Conservation (phyloP, 2,329 filamentous ascomycete genomes). For the Exophiala sideris region DNA sequence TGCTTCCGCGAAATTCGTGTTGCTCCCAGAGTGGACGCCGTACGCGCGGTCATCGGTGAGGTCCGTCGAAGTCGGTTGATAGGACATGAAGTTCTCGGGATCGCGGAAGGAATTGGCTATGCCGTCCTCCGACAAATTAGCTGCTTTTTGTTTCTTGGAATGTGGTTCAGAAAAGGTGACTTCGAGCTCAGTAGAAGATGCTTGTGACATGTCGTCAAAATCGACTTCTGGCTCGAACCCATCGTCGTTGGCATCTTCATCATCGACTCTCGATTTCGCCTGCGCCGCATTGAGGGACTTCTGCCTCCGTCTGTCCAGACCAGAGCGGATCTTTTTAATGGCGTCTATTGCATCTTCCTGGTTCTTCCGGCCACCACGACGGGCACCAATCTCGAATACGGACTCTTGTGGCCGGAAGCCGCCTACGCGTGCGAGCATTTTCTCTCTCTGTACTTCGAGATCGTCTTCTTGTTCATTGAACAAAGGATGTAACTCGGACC, state of each 20-base stretch:
- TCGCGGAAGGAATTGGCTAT: slow-evolving; percentile 65
- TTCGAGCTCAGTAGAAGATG: slow-evolving; percentile 62
- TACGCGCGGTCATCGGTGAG: slow-evolving; percentile 87
- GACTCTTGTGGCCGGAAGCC: slow-evolving; percentile 88
- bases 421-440: slow-evolving; percentile 85
- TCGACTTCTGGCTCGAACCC: slow-evolving; percentile 34
- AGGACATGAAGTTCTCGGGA: slow-evolving; percentile 92
- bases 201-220: slow-evolving; percentile 52
- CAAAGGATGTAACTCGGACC: slow-evolving; percentile 73
- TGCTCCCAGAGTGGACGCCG: slow-evolving; percentile 79
- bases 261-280: slow-evolving; percentile 34
- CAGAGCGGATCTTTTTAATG: slow-evolving; percentile 43
- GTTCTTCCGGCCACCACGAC: slow-evolving; percentile 67
- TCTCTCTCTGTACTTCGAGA: slow-evolving; percentile 68
- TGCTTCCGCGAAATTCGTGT: slow-evolving; percentile 76
- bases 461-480: slow-evolving; percentile 69
- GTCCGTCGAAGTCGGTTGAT: slow-evolving; percentile 77
- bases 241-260: slow-evolving; percentile 37
- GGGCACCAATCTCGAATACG: slow-evolving; percentile 89
- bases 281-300: slow-evolving; percentile 32
- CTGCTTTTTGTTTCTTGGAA: slow-evolving; percentile 35
- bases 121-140: slow-evolving; percentile 51
- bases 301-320: slow-evolving; percentile 42
- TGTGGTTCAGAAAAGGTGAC: slow-evolving; percentile 62
- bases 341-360: slow-evolving; percentile 62